These are phyloP conservation scores for Wickerhamiella slavikovae DNA, from an alignment of 805 yeast species.

Conservation along the genomic window DNA sequence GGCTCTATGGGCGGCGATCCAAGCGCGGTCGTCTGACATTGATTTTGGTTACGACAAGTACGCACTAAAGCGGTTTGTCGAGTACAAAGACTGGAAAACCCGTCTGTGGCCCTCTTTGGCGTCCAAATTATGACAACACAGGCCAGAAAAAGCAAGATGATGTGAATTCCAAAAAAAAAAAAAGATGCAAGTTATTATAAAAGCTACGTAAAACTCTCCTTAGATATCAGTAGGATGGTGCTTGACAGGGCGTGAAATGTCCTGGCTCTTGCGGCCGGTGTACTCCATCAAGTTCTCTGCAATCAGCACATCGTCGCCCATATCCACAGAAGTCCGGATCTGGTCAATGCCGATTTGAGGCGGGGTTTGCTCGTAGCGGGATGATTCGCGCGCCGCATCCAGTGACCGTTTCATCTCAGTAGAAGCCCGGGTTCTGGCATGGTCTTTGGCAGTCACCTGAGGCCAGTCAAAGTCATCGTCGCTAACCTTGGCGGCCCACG, in stretches of 20 bases:
- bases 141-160: neutral
- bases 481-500: neutral
- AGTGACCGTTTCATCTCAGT: slow-evolving; percentile 12
- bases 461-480: too few relatives aligned
- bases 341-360: slow-evolving; percentile 7
- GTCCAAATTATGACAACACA: too few relatives aligned
- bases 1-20: slow-evolving; percentile 74
- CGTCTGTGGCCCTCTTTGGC: slow-evolving; percentile 1
- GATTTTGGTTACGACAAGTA: slow-evolving; percentile 53
- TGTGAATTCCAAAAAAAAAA: neutral
- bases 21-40: slow-evolving; percentile 42
- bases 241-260: too few relatives aligned
- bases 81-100: slow-evolving; percentile 47
- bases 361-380: slow-evolving; percentile 13
- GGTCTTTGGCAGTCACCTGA: slow-evolving; percentile 2
- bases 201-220: neutral
- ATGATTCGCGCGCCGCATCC: slow-evolving; percentile 10
- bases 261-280: too few relatives aligned
- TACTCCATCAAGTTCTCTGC: slow-evolving; percentile 16
- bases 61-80: slow-evolving; percentile 36
- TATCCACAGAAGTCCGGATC: slow-evolving; percentile 9
- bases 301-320: slow-evolving; percentile 16
- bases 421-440: slow-evolving; percentile 4
- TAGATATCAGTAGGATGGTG: too few relatives aligned
- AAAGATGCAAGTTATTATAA: neutral